These are phyloP conservation scores for Crucibulum cyathiforme DNA, from an alignment of 1,284 basidiomycete species.

Conservation along the genomic window DNA sequence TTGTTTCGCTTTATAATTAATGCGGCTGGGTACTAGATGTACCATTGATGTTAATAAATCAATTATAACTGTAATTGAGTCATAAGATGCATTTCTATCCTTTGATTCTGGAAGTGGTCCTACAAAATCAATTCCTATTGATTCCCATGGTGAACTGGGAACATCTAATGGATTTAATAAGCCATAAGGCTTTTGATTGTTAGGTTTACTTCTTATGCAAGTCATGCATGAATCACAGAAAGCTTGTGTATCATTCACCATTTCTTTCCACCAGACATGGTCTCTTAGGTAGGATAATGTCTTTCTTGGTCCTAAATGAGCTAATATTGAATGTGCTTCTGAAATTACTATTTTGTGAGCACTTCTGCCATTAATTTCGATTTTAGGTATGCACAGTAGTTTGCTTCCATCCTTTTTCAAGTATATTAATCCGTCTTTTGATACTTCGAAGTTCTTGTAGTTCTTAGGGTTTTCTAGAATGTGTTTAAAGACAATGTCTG, in stretches of 20 bases:
- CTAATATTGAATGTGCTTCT: no score
- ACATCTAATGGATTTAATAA: slow-evolving; percentile 35
- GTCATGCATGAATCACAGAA: slow-evolving; percentile 33
- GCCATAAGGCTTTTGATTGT: slow-evolving; percentile 35
- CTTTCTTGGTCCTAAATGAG: no score
- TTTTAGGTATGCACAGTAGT: no score
- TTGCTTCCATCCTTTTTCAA: no score
- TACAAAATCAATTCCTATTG: slow-evolving; percentile 48
- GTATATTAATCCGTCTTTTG: no score
- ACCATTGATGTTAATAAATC: slow-evolving; percentile 42
- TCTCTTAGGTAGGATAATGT: no score
- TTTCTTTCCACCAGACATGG: slow-evolving; percentile 6
- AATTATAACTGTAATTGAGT: slow-evolving; percentile 43
- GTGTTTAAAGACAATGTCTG: slow-evolving; percentile 7
- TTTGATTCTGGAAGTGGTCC: slow-evolving; percentile 40
- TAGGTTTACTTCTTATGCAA: slow-evolving; percentile 31
- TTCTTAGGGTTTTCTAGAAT: slow-evolving; percentile 26
- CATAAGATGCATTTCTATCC: slow-evolving; percentile 34
- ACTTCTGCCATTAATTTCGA: no score
- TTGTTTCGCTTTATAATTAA: no score
- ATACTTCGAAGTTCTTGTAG: slow-evolving; percentile 32
- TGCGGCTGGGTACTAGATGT: slow-evolving; percentile 34
- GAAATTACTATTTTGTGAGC: no score
- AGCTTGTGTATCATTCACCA: slow-evolving; percentile 25
- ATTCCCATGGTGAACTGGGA: slow-evolving; percentile 37